A percentile compares a stretch with the other conserved stretches of the same genome.
phyloP scores from a whole-genome alignment of 371 early-diverging fungal genomes.

The Blastocladiella emersonii region DNA sequence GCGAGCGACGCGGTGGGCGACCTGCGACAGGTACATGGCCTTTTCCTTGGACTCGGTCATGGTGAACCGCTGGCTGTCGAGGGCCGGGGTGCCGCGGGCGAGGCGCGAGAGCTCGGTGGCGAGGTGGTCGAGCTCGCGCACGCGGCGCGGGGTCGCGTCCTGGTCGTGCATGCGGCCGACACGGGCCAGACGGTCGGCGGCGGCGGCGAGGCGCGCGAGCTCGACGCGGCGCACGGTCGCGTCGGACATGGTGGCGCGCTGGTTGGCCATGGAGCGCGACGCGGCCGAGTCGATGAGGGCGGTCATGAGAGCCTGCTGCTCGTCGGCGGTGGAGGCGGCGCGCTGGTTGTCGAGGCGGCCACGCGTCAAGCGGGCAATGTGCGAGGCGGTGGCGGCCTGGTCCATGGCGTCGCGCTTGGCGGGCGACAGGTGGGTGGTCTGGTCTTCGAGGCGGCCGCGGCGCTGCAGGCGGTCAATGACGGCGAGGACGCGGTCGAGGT shows the following conservation, averaged over 20 bases:
- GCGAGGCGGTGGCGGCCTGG: neutral
- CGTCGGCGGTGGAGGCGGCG: neutral
- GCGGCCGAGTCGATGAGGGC: neutral
- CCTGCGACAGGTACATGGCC: neutral
- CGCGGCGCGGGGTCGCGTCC: neutral
- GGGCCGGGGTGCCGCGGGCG: neutral
- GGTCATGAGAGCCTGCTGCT: neutral
- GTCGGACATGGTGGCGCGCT: neutral
- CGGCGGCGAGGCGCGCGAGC: neutral
- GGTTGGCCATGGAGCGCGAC: neutral
- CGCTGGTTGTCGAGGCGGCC: constrained; percentile 4
- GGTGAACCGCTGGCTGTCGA: neutral
- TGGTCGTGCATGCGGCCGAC: neutral
- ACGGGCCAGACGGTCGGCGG: neutral
- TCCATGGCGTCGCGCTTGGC: neutral
- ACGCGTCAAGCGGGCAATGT: neutral
- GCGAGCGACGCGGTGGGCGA: neutral
- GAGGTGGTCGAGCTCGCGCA: neutral
- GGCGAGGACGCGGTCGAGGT: neutral
- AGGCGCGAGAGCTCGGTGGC: neutral
- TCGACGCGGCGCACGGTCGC: neutral
- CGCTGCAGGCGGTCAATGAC: neutral
- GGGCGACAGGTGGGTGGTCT: neutral
- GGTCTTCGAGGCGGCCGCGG: neutral
- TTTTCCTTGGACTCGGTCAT: neutral